Conservation (phyloP, 1,284 basidiomycete genomes). For the Marasmius oreades region DNA sequence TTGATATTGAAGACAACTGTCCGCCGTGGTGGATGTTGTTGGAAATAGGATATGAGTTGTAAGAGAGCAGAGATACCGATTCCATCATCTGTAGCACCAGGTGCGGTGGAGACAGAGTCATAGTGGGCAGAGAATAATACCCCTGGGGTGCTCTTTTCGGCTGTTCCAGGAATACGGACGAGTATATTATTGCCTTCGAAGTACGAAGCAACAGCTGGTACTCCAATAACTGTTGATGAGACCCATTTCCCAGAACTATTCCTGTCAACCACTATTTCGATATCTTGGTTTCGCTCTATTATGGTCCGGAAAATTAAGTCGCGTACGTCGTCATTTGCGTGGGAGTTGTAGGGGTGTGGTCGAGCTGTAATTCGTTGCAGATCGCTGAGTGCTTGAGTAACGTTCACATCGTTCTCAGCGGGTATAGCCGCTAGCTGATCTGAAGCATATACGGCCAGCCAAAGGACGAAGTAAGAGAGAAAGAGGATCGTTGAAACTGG, state of each 20-base stretch:
- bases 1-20: constrained; percentile 79
- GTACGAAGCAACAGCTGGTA: constrained; percentile 39
- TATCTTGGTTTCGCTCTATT: constrained; percentile 34
- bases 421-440: constrained; percentile 53
- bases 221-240: constrained; percentile 11
- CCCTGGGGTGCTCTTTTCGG: constrained; percentile 33
- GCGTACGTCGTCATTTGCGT: constrained; percentile 67
- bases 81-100: constrained; percentile 74
- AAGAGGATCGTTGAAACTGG: constrained; percentile 41
- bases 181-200: constrained; percentile 74
- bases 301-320: constrained; percentile 56
- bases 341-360: constrained; percentile 75
- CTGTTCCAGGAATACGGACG: constrained; percentile 62
- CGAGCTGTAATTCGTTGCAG: constrained; percentile 64
- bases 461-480: constrained; percentile 50
- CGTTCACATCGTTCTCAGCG: constrained; percentile 44
- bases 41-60: constrained; percentile 60
- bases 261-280: constrained; percentile 55
- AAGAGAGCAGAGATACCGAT: constrained; percentile 69
- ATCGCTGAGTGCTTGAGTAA: constrained; percentile 58
- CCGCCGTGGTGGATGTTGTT: constrained; percentile 45
- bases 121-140: constrained; percentile 79
- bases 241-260: constrained; percentile 54
- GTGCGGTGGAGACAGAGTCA: constrained; percentile 74
- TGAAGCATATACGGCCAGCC: constrained; percentile 48